These are phyloP conservation scores for Ophiosphaerella narmari DNA, from an alignment of 2,329 filamentous ascomycete genomes.

Conservation along the genomic window DNA sequence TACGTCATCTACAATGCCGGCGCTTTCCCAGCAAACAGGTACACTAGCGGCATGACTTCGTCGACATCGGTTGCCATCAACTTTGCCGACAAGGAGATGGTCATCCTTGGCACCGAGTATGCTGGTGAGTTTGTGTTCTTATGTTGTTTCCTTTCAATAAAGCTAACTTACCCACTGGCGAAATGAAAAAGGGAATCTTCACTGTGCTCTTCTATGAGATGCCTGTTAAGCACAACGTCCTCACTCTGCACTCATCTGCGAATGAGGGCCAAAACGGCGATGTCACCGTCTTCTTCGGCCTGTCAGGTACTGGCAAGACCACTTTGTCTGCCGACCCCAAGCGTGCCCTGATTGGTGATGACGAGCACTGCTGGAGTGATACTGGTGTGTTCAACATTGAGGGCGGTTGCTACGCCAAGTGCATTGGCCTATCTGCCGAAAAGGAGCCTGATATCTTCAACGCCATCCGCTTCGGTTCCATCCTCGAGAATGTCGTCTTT, in stretches of 20 bases:
- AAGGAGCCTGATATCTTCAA: conserved; percentile 98
- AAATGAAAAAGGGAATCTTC: conserved; percentile 99
- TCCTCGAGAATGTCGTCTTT: conserved; percentile 98
- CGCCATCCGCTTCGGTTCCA: conserved; percentile 94
- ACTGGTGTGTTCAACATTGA: conserved; percentile 99
- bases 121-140: conserved; percentile 61
- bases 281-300: conserved; percentile 98
- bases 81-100: conserved; percentile 99
- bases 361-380: conserved; percentile 99
- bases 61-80: conserved; percentile 98
- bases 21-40: conserved; percentile 97
- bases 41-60: conserved; percentile 97
- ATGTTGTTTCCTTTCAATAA: not conserved
- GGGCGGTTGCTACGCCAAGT: conserved; percentile 99
- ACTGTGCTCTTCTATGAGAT: conserved; percentile 99
- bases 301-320: conserved; percentile 98
- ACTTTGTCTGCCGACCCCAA: conserved; percentile 96
- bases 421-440: conserved; percentile 93
- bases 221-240: conserved; percentile 98
- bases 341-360: conserved; percentile 93
- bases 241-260: conserved; percentile 97
- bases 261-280: conserved; percentile 95
- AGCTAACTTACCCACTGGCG: conserved; percentile 39
- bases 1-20: conserved; percentile 99
- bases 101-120: conserved; percentile 98